Base-by-base conservation (phyloP, 2,329 filamentous ascomycete genomes). In the Colletotrichum musicola region DNA sequence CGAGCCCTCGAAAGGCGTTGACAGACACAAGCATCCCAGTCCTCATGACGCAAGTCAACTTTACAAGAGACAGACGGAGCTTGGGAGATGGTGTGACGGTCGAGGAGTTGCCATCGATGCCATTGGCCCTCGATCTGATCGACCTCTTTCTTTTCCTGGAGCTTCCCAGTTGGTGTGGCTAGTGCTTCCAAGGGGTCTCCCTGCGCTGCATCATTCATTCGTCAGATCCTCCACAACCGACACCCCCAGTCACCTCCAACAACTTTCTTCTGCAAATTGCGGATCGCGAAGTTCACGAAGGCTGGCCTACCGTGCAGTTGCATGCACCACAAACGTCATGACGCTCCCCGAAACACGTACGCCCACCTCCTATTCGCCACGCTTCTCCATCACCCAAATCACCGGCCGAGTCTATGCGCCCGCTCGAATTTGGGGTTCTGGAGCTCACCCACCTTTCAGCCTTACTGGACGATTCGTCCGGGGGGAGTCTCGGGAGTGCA, bases 51-150 rank as follows among this genome's bases (percentile, higher is more conserved):
- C 70, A 71, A 71, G 61, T 66, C 20, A 47, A 44, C 62, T 62
- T 66, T 64, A 13, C 25, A 38, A 46, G 6, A 68, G 50, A 49
- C 40, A 66, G 59, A 53, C 50, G 62, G 47, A 58, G 18, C 51
- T 70, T 56, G 64, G 50, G 63, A 53, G 50, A 71, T 68, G 70
- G 70, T 71, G 70, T 64, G 70, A 70, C 70, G 65, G 60, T 18
- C 22, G 50, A 35, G 47, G 25, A 53, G 53, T 42, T 62, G 49
- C 35, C 61, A 35, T 44, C 46, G 49, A 27, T 59, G 25, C 58
- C 70, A 71, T 71, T 71, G 68, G 70, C 40, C 56, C 66, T 83
- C 81, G 4, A 77, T 74, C 40, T 57, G 71, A 14, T 79, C 78
- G 14, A 75, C 72, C 0, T 82, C 40, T 30, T 56, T 35, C 50